phyloP scores from a whole-genome alignment of 208 protist species.

The Endotrypanum monterogeii region DNA sequence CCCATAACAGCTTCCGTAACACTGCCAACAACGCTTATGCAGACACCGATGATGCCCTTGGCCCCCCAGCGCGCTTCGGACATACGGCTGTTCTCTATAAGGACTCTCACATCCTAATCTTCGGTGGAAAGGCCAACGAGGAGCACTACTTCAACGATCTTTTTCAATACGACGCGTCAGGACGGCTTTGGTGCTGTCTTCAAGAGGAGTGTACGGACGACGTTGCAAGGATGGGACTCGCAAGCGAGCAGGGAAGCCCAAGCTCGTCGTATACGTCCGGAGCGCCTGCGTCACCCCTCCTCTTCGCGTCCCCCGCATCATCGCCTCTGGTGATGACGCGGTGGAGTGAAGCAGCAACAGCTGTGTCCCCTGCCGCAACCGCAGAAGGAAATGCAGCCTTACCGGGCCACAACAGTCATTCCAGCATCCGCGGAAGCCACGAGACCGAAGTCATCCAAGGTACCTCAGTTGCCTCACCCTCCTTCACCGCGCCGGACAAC shows the following conservation, averaged over 20 bases:
- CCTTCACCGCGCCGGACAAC: not conserved
- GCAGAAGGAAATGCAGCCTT: not conserved
- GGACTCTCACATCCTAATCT: slow-evolving; percentile 51
- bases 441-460: not conserved
- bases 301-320: not conserved
- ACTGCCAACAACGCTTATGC: not conserved
- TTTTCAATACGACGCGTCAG: slow-evolving; percentile 37
- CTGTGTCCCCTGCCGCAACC: not conserved
- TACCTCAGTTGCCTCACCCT: not conserved
- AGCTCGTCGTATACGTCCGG: slow-evolving; percentile 6
- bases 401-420: not conserved
- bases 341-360: not conserved
- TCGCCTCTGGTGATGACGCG: not conserved
- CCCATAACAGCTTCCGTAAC: not conserved
- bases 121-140: slow-evolving; percentile 45
- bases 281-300: not conserved
- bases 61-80: slow-evolving; percentile 53
- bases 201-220: slow-evolving; percentile 3
- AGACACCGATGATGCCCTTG: not conserved
- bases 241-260: not conserved
- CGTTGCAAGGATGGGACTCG: not conserved
- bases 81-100: slow-evolving; percentile 63
- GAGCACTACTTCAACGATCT: slow-evolving; percentile 49
- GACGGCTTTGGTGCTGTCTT: slow-evolving; percentile 25
- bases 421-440: not conserved